Evolutionary conservation across 352 stramenopile genomes (phyloP), one percentile per base, ranked within the genome.

Genomic region (Thraustotheca clavata): DNA sequence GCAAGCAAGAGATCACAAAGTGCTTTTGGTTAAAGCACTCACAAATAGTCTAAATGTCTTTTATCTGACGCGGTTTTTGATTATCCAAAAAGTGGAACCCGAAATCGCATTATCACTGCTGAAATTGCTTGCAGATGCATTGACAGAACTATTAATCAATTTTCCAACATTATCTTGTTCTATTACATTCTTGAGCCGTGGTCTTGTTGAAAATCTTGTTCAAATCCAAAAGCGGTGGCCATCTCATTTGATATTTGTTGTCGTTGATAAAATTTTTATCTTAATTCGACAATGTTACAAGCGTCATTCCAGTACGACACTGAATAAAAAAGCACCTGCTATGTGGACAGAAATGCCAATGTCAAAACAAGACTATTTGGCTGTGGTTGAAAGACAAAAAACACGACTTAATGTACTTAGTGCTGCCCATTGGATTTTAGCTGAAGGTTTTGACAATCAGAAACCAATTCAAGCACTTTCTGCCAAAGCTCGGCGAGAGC

Each of bases 261-360:
- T 63, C 14, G 8, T 63, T 5, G 55, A 63, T 1, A 3, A 63
- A 18, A 55, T 63, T 9, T 11, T 63, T 7, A 12, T 63, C 16
- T 3, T 22, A 38, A 54, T 63, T 14, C 35, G 34, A 5, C 11
- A 20, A 18, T 31, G 4, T 22, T 63, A 41, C 38, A 8, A 33
- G 20, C 34, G 29, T 5, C 26, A 36, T n/a, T 50, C 43, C 43
- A 26, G n/a, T 31, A 31, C n/a, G 4, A 24, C 27, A 24, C 2
- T 52, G 11, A n/a, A n/a, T n/a, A n/a, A n/a, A n/a, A n/a, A n/a
- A n/a, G n/a, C n/a, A n/a, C 43, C 43, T 2, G 2, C 31, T 35
- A 9, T 11, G 2, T 52, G 43, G 2, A 31, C 12, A 47, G 27
- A 52, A 24, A 24, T 11, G 2, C 43, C 34, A 24, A 52, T 52